These are phyloP conservation scores for Alisma plantagoaquatica DNA, from an alignment of 106 monocot species.

Conservation along the genomic window DNA sequence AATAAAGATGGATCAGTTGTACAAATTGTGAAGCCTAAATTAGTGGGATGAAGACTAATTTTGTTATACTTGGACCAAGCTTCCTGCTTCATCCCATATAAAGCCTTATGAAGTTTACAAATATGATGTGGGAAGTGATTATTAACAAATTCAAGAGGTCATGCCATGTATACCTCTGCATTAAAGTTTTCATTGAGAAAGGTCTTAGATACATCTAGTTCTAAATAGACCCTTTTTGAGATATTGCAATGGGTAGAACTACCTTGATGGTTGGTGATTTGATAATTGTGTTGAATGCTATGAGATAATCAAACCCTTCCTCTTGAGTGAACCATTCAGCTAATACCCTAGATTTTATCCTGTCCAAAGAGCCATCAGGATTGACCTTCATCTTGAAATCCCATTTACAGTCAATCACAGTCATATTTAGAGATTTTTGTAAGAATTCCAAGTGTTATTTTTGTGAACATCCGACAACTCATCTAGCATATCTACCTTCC, in stretches of 20 bases:
- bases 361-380: neutral
- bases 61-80: neutral
- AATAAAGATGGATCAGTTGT: neutral
- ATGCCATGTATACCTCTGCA: neutral
- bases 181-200: neutral
- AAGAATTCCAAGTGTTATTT: neutral
- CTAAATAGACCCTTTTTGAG: neutral
- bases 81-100: neutral
- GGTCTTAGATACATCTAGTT: neutral
- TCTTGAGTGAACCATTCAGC: neutral
- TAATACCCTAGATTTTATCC: neutral
- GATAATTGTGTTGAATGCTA: neutral
- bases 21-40: neutral
- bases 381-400: neutral
- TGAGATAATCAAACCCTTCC: neutral
- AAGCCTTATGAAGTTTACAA: neutral
- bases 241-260: neutral
- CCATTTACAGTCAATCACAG: conserved; percentile 1
- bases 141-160: neutral
- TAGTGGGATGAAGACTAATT: neutral
- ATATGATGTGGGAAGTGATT: neutral
- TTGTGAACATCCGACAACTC: neutral
- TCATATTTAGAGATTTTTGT: neutral
- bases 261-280: neutral
- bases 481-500: neutral